phyloP scores from a whole-genome alignment of 805 yeast species.

The Candida nanaspora region DNA sequence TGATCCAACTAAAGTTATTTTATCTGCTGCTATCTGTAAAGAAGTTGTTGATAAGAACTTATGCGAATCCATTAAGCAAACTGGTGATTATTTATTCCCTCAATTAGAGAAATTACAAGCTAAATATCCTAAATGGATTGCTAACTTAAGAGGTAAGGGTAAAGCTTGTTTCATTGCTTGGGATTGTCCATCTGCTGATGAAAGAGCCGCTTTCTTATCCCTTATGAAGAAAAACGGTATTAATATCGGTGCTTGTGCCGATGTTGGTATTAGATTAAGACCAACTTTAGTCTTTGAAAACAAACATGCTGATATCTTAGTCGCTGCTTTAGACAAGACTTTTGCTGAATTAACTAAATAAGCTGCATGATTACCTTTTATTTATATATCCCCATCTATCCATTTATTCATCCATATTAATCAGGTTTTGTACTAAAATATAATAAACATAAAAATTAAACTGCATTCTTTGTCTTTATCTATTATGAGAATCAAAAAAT shows the following conservation, averaged over 20 bases:
- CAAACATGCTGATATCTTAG: conserved; percentile 68
- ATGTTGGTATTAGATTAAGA: conserved; percentile 69
- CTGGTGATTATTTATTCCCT: conserved; percentile 60
- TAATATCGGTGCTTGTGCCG: conserved; percentile 84
- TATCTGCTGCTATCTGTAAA: conserved; percentile 66
- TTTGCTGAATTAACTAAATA: conserved; percentile 14
- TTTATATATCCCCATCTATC: background rate
- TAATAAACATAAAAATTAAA: no score
- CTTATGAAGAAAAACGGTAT: conserved; percentile 61
- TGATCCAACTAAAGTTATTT: conserved; percentile 73
- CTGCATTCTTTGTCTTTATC: no score
- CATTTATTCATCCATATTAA: no score
- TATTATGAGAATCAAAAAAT: no score
- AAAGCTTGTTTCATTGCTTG: conserved; percentile 82
- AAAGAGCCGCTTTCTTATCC: conserved; percentile 54
- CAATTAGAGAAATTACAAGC: conserved; percentile 45
- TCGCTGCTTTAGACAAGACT: conserved; percentile 35
- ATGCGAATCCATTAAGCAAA: conserved; percentile 45
- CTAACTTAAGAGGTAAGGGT: conserved; percentile 65
- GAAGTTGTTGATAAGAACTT: conserved; percentile 59
- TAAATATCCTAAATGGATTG: conserved; percentile 45
- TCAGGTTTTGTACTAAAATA: no score
- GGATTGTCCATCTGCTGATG: conserved; percentile 47
- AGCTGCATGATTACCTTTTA: background rate
- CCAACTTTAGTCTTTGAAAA: conserved; percentile 74